Evolutionary conservation across 495 filamentous ascomycete genomes (phyloP).

Genomic region (Achaetomiella virescens): DNA sequence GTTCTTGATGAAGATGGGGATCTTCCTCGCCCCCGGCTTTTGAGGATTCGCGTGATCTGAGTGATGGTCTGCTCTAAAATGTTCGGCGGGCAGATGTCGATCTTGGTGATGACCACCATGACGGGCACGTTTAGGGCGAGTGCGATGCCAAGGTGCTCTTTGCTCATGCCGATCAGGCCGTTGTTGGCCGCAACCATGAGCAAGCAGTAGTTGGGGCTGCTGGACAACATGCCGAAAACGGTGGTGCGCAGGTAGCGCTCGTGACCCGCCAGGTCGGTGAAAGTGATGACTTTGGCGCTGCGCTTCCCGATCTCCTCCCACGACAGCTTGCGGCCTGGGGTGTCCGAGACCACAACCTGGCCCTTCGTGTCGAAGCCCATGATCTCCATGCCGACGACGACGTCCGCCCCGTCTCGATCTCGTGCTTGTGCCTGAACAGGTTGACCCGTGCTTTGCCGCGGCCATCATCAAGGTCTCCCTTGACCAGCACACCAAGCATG

Average conservation of each 20-base stretch:
- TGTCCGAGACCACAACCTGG: constrained; percentile 72
- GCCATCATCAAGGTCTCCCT: constrained; percentile 91
- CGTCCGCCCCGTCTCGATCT: constrained; percentile 90
- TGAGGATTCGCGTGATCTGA: constrained; percentile 87
- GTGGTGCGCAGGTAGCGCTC: constrained; percentile 94
- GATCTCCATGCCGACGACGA: constrained; percentile 96
- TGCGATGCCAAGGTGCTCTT: constrained; percentile 94
- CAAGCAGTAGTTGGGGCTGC: constrained; percentile 94
- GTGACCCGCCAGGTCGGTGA: constrained; percentile 93
- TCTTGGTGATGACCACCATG: constrained; percentile 98
- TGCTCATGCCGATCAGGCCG: constrained; percentile 94
- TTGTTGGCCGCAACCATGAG: constrained; percentile 99
- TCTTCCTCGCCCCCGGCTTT: constrained; percentile 88
- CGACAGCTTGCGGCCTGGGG: constrained; percentile 69
- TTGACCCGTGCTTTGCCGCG: constrained; percentile 92
- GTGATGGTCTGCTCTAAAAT: constrained; percentile 89
- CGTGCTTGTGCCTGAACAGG: constrained; percentile 95
- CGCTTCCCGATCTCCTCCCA: constrained; percentile 98
- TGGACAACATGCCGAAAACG: constrained; percentile 89
- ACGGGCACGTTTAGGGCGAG: constrained; percentile 93
- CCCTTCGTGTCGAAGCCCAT: constrained; percentile 94
- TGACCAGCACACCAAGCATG: constrained; percentile 92
- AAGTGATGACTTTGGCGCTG: constrained; percentile 92
- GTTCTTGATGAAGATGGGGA: constrained; percentile 94
- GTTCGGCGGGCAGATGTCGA: constrained; percentile 95